Percentiles rank a stretch among this genome's conserved stretches.
Conservation (phyloP, 1,284 basidiomycete species). For the Malassezia furfur region DNA sequence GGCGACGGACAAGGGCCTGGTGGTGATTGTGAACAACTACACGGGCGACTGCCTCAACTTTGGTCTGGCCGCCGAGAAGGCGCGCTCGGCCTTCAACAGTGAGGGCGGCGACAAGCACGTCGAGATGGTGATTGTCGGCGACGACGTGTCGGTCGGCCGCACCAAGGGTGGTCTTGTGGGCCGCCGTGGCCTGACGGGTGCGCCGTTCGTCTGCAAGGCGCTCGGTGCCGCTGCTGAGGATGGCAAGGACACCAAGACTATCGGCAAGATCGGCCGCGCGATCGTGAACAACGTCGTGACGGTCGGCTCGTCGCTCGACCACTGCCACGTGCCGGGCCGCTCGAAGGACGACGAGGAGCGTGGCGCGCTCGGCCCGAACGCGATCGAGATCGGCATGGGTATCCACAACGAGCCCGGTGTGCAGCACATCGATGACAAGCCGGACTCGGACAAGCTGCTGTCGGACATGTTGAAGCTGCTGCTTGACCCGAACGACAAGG, state of each 20-base stretch:
- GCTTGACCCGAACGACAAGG: slow-evolving; percentile 50
- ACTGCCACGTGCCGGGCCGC: slow-evolving; percentile 57
- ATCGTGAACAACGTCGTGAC: slow-evolving; percentile 53
- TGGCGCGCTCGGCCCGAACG: slow-evolving; percentile 42
- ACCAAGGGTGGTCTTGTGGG: slow-evolving; percentile 51
- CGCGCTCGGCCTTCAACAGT: slow-evolving; percentile 35
- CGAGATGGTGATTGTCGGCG: slow-evolving; percentile 52
- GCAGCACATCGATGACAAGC: slow-evolving; percentile 43
- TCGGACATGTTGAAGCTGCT: slow-evolving; percentile 40
- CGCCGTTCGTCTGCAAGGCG: slow-evolving; percentile 48
- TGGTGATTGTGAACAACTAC: slow-evolving; percentile 50
- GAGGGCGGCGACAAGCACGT: slow-evolving; percentile 46
- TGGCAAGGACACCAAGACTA: slow-evolving; percentile 31
- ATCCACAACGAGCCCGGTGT: slow-evolving; percentile 59
- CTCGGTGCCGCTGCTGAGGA: slow-evolving; percentile 42
- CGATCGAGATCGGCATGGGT: slow-evolving; percentile 56
- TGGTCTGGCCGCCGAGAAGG: slow-evolving; percentile 49
- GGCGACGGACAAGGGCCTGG: slow-evolving; percentile 49
- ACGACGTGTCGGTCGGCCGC: slow-evolving; percentile 52
- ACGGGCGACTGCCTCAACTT: slow-evolving; percentile 53
- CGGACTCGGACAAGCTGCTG: slow-evolving; percentile 30
- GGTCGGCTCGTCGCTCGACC: slow-evolving; percentile 55
- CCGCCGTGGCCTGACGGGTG: slow-evolving; percentile 51
- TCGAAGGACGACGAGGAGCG: slow-evolving; percentile 38
- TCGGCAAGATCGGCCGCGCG: slow-evolving; percentile 55